Evolutionary conservation across 257 asterid species (phyloP).

Genomic region (Penstemon eatonii): DNA sequence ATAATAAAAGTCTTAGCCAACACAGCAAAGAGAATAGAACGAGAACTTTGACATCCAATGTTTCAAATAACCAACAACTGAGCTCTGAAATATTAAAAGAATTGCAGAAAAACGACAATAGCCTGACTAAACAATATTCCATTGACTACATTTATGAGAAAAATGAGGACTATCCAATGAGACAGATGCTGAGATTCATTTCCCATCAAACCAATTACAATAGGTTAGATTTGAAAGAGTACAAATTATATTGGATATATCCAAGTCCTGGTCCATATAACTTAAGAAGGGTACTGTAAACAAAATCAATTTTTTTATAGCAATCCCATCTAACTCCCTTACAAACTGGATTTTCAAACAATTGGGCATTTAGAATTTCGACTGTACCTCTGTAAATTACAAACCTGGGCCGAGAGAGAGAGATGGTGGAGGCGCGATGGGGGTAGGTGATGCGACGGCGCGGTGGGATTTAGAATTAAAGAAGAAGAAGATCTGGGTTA

Average conservation of each 20-base stretch:
- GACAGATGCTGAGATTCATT: background rate
- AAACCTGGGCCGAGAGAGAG: too few species aligned
- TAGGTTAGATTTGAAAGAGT: background rate
- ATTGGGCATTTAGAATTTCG: too few species aligned
- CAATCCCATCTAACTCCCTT: background rate
- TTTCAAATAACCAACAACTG: background rate
- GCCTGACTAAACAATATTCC: too few species aligned
- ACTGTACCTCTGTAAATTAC: too few species aligned
- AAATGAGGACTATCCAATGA: background rate
- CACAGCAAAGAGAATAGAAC: background rate
- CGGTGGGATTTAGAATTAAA: too few species aligned
- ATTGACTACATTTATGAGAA: background rate
- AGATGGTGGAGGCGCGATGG: too few species aligned
- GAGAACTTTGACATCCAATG: slow-evolving; percentile 12
- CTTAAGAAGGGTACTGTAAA: background rate
- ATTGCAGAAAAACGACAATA: slow-evolving; percentile 16
- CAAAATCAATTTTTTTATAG: background rate
- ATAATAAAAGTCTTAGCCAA: slow-evolving; percentile 23
- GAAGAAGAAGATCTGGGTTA: too few species aligned
- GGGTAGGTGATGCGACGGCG: too few species aligned
- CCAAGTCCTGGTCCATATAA: slow-evolving; percentile 3
- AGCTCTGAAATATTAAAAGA: background rate
- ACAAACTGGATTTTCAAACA: background rate
- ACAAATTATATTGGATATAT: background rate
- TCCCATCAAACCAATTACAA: background rate